A percentile compares a stretch with the other conserved stretches of the same genome.
Evolutionary conservation across 2,329 filamentous ascomycete genomes (phyloP).

Genomic region (Verruconis gallopava): DNA sequence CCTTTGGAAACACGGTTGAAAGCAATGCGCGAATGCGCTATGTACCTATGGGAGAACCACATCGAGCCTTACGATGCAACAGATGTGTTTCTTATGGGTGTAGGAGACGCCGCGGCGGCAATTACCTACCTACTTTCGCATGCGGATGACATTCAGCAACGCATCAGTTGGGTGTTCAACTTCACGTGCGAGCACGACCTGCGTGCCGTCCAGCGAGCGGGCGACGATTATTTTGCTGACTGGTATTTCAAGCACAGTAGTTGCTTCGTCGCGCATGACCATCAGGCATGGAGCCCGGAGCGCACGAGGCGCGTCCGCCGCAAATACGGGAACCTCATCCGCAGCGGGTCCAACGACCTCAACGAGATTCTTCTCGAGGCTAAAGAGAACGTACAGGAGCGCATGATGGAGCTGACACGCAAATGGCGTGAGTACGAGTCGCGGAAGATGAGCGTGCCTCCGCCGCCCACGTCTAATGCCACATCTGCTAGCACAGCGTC

Average conservation of each 20-base stretch:
- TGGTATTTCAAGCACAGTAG: constrained; percentile 80
- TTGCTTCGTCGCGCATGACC: constrained; percentile 63
- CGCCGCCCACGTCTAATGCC: neutral
- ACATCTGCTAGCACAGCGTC: neutral
- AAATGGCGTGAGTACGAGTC: neutral
- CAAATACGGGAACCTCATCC: constrained; percentile 42
- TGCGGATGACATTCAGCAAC: neutral
- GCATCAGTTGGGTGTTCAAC: constrained; percentile 57
- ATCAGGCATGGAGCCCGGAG: constrained; percentile 60
- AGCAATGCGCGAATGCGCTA: constrained; percentile 55
- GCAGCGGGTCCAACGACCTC: constrained; percentile 32
- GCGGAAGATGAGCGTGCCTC: neutral
- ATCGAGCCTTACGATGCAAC: constrained; percentile 55
- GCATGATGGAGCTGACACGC: constrained; percentile 28
- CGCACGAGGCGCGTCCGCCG: constrained; percentile 42
- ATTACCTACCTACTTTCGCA: constrained; percentile 58
- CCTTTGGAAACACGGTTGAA: neutral
- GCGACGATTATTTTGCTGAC: constrained; percentile 58
- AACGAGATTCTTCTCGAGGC: constrained; percentile 46
- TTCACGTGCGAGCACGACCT: constrained; percentile 67
- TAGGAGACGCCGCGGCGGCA: constrained; percentile 79
- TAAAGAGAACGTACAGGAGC: constrained; percentile 34
- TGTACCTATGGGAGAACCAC: constrained; percentile 95
- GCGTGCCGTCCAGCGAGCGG: constrained; percentile 51
- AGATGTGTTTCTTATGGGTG: constrained; percentile 73